These are phyloP conservation scores for Globisporangium megalacanthum DNA, from an alignment of 352 stramenopile genomes.

Conservation along the genomic window DNA sequence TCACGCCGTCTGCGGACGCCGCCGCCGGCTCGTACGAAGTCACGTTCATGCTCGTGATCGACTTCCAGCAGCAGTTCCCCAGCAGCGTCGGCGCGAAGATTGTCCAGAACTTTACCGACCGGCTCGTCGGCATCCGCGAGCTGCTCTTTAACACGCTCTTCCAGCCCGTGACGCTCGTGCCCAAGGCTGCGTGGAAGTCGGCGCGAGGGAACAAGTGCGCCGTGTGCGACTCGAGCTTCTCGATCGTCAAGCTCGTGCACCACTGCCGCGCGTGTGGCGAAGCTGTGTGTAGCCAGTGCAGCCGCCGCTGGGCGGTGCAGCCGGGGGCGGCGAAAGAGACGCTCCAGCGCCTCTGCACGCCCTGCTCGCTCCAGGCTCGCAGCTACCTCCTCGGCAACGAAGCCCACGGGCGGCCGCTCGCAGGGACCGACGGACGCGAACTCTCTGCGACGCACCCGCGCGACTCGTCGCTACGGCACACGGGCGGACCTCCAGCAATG, in stretches of 20 bases:
- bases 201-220: slow-evolving; percentile 52
- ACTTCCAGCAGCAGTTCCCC: slow-evolving; percentile 80
- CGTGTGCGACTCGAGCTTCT: slow-evolving; percentile 65
- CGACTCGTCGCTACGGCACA: slow-evolving; percentile 17
- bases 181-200: slow-evolving; percentile 57
- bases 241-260: slow-evolving; percentile 67
- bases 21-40: slow-evolving; percentile 62
- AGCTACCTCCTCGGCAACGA: slow-evolving; percentile 39
- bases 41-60: slow-evolving; percentile 81
- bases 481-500: neutral
- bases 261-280: slow-evolving; percentile 81
- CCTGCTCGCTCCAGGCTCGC: slow-evolving; percentile 67
- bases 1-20: slow-evolving; percentile 29
- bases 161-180: slow-evolving; percentile 55
- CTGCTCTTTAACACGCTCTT: slow-evolving; percentile 84
- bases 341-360: slow-evolving; percentile 77
- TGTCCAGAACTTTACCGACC: slow-evolving; percentile 71
- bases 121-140: slow-evolving; percentile 76
- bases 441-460: slow-evolving; percentile 11
- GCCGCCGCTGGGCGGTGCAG: slow-evolving; percentile 76
- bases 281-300: slow-evolving; percentile 78
- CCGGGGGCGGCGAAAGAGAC: slow-evolving; percentile 45
- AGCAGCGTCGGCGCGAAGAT: slow-evolving; percentile 55
- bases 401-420: slow-evolving; percentile 13
- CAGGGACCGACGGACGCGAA: slow-evolving; percentile 7